Evolutionary conservation across 2,329 filamentous ascomycete species (phyloP).

Genomic region (Colletotrichum sojae): DNA sequence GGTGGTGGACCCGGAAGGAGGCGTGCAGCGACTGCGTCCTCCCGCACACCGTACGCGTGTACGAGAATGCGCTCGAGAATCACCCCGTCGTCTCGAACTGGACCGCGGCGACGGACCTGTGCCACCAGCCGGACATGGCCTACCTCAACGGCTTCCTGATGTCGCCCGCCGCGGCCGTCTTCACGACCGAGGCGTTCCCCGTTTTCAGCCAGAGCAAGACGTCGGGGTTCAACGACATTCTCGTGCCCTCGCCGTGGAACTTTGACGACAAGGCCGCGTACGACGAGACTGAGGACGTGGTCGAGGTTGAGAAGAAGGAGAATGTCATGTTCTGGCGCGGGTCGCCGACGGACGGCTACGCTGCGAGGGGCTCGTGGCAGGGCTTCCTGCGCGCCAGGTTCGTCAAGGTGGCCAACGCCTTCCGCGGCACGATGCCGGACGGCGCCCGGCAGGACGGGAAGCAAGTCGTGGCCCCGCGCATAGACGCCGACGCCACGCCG

Average conservation of each 20-base stretch:
- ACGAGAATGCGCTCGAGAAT: constrained; percentile 45
- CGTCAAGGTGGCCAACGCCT: constrained; percentile 64
- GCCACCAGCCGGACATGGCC: constrained; percentile 63
- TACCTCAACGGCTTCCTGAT: constrained; percentile 67
- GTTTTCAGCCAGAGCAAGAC: constrained; percentile 70
- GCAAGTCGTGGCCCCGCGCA: neutral
- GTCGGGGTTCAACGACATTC: constrained; percentile 68
- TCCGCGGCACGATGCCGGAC: constrained; percentile 15
- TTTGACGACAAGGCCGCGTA: constrained; percentile 56
- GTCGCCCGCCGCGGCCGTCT: constrained; percentile 51
- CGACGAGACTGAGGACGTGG: constrained; percentile 52
- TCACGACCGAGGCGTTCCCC: constrained; percentile 60
- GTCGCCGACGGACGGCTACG: constrained; percentile 64
- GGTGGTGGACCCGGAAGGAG: constrained; percentile 57
- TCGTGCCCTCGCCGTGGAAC: constrained; percentile 54
- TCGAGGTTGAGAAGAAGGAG: constrained; percentile 62
- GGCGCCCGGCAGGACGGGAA: constrained; percentile 29
- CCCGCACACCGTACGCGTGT: constrained; percentile 51
- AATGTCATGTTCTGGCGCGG: constrained; percentile 70
- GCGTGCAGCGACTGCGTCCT: constrained; percentile 51
- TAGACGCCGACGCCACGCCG: constrained; percentile 16
- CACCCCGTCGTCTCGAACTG: constrained; percentile 54
- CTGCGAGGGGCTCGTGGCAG: constrained; percentile 67
- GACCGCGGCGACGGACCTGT: constrained; percentile 56
- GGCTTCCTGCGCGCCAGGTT: constrained; percentile 73